Evolutionary conservation across 2,329 filamentous ascomycete species (phyloP), one percentile per base, ranked within the genome.

Genomic region (Nectriaceae sp.): DNA sequence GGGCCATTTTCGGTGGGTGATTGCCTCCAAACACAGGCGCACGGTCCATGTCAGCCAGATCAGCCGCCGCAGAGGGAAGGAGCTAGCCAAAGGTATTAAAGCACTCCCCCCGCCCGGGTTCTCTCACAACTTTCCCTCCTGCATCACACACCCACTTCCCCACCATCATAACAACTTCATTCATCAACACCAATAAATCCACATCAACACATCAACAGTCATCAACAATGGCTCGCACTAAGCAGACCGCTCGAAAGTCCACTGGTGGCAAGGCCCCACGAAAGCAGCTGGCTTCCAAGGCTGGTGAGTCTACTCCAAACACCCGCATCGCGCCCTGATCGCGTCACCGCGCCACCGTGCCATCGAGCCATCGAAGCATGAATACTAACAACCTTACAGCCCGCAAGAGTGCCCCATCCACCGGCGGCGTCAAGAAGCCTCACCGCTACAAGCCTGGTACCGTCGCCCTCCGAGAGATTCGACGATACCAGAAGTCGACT

Each of bases 231-330:
- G 81, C 81, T 64, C 81, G 81, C 67, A 84, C 81, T 57, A 84
- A 84, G 80, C 81, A 84, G 71, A 84, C 80, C 66, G 83, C 83
- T 66, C 82, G 84, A 71, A 86, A 96, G 82, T 88, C 85, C 74
- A 88, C 85, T 66, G 85, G 85, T 84, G 85, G 85, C 81, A 88
- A 88, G 80, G 85, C 85, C 64, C 84, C 84, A 56, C 83, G 85
- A 77, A 99, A 99, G 90, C 92, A 97, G 85, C 91, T 97, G 70
- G 93, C 93, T 67, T 96, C 92, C 83, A 97, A 97, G 89, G 94
- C 93, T 63, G 93, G 63, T 66, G 57, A 63, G 63, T 63, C 37
- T 35, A 43, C 43, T 5, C 40, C 3, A 37, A 2, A 13, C 37
- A 13, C n/a, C 26, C 19, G 29, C 43, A 10, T 19, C 40, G 19